phyloP scores from a whole-genome alignment of 2,329 filamentous ascomycete genomes.

The Ascochyta pisi region DNA sequence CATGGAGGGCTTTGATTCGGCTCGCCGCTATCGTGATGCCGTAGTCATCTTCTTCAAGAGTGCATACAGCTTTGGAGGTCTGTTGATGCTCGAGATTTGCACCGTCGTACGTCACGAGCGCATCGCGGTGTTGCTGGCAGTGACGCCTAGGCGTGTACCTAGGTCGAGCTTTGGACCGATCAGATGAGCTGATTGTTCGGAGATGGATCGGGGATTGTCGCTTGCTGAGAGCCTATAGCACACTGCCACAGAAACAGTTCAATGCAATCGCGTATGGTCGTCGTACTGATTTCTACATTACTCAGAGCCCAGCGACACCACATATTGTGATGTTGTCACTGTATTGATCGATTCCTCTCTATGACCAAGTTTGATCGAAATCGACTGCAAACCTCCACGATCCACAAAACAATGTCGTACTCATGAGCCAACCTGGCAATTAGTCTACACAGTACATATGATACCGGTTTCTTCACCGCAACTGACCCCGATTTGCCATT shows the following conservation, averaged over 20 bases:
- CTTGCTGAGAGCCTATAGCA: neutral
- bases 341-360: too few relatives aligned
- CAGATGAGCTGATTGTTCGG: conserved; percentile 8
- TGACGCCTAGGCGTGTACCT: conserved; percentile 22
- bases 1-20: conserved; percentile 57
- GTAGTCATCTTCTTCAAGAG: conserved; percentile 21
- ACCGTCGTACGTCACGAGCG: conserved; percentile 13
- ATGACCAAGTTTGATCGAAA: too few relatives aligned
- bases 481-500: too few relatives aligned
- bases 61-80: conserved; percentile 18
- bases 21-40: conserved; percentile 19
- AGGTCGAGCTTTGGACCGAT: conserved; percentile 1
- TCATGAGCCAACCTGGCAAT: too few relatives aligned
- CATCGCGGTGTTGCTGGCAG: conserved; percentile 15
- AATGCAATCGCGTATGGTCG: too few relatives aligned
- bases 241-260: neutral
- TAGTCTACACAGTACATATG: too few relatives aligned
- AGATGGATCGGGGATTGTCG: neutral
- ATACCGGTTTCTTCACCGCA: neutral
- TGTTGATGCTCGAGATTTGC: neutral
- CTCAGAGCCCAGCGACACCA: too few relatives aligned
- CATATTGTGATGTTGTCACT: too few relatives aligned
- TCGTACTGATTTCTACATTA: too few relatives aligned
- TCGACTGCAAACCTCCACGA: too few relatives aligned
- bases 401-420: too few relatives aligned